These are phyloP conservation scores for Aspergillus novofumigatus DNA, from an alignment of 2,329 filamentous ascomycete species.

Conservation along the genomic window DNA sequence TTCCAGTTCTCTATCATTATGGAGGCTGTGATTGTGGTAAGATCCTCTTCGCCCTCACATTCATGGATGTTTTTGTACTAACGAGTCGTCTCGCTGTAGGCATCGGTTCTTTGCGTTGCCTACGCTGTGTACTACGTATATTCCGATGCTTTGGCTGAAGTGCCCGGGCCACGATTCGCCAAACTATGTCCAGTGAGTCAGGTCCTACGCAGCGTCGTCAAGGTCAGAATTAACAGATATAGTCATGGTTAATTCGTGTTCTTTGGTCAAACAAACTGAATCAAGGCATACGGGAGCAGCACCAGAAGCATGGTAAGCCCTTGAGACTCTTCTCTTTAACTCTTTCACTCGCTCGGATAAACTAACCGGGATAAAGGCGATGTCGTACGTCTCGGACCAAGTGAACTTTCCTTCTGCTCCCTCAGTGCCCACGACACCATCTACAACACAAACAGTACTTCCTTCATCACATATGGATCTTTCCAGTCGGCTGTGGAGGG, in stretches of 20 bases:
- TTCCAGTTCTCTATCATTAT: background rate
- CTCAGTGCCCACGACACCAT: background rate
- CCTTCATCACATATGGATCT: background rate
- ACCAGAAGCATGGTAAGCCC: background rate
- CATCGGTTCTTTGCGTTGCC: background rate
- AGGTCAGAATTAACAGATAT: background rate
- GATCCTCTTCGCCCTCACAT: background rate
- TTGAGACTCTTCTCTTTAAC: background rate
- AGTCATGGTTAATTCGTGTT: background rate
- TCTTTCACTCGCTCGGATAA: background rate
- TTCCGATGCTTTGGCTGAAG: background rate
- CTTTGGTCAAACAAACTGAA: background rate
- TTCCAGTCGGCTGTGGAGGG: background rate
- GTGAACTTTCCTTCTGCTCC: background rate
- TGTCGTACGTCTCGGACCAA: background rate
- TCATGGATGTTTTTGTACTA: background rate
- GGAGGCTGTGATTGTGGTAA: background rate
- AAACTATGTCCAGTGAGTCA: background rate
- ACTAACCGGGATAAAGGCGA: background rate
- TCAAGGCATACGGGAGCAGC: background rate
- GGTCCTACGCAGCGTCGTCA: background rate
- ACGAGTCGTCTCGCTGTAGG: background rate
- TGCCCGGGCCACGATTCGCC: background rate
- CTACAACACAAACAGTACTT: background rate
- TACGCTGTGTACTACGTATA: background rate